Evolutionary conservation across 495 filamentous ascomycete genomes (phyloP), one percentile per base, ranked within the genome.

Genomic region (Aspergillus bridgeri): DNA sequence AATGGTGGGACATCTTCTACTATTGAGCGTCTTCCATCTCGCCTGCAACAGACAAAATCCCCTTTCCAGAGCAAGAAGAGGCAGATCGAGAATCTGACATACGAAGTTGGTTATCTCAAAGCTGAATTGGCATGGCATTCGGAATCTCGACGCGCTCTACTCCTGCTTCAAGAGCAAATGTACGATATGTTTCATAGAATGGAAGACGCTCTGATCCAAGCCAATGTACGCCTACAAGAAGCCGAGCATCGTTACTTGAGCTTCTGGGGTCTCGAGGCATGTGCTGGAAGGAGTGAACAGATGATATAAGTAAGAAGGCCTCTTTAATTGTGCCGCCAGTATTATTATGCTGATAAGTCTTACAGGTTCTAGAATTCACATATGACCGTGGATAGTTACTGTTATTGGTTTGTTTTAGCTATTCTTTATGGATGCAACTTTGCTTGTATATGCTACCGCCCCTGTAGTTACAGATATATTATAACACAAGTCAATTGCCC

Each of bases 121-220:
- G 56, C 56, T 1, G 56, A 59, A 27, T 33, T 59, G 20, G 19
- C 23, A 4, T 59, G 56, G 56, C 23, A 59, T 21, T n/a, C 42
- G 20, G 56, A 59, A 33, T 48, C 56, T 24, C 53, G 53, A 19
- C 56, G 48, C 6, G 56, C 45, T 19, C 42, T 59, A 2, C 56
- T 59, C 17, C 42, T 48, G 18, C 46, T 59, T 19, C 56, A 59
- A 23, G 56, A 59, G 15, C 42, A 59, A n/a, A 53, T 59, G 43
- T 53, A 48, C 44, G 21, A 42, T 3, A 18, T 59, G 2, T 53
- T 59, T 25, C 27, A 53, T 21, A 33, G 25, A 44, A 53, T 59
- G 18, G 56, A 59, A 25, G 50, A 59, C 13, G 24, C 50, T 6
- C 27, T 59, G 13, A 43, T 29, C 19, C 49, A 59, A 19, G 49